Conservation (phyloP, 176 grass and related monocot genomes). For the Leersia perrieri region DNA sequence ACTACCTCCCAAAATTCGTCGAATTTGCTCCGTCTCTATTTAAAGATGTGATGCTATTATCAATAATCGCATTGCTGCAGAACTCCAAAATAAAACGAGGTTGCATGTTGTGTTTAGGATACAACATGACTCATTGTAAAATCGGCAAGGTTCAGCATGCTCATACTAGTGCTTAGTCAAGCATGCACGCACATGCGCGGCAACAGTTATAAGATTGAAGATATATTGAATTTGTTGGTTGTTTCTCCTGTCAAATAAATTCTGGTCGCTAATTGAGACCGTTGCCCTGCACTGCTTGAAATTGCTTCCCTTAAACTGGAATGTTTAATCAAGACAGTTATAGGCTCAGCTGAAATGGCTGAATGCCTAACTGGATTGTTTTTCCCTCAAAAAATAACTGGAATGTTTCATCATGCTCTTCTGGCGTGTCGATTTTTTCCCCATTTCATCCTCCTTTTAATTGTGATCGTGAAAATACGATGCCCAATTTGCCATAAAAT, state of each 20-base stretch:
- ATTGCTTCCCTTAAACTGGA: background rate
- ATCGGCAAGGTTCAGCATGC: background rate
- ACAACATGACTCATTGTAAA: background rate
- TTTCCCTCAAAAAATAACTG: no score
- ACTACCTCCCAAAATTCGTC: conserved; percentile 18
- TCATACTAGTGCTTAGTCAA: background rate
- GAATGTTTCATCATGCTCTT: no score
- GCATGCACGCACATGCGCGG: background rate
- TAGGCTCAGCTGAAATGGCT: background rate
- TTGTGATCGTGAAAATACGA: no score
- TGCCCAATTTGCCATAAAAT: no score
- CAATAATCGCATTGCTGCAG: conserved; percentile 11
- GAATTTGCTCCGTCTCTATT: conserved; percentile 24
- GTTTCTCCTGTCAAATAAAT: background rate
- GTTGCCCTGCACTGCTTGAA: background rate
- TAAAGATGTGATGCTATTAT: background rate
- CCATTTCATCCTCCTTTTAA: no score
- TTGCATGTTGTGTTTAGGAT: background rate
- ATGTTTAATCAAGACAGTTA: no score
- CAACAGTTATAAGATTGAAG: background rate
- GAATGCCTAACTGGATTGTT: background rate
- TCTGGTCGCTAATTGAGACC: background rate
- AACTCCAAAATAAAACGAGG: conserved; percentile 21
- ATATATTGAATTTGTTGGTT: background rate
- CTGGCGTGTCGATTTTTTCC: no score